Percentiles rank a stretch among this genome's conserved stretches.
Evolutionary conservation across 2,329 filamentous ascomycete species (phyloP).

Genomic region (Fusarium heterosporum): DNA sequence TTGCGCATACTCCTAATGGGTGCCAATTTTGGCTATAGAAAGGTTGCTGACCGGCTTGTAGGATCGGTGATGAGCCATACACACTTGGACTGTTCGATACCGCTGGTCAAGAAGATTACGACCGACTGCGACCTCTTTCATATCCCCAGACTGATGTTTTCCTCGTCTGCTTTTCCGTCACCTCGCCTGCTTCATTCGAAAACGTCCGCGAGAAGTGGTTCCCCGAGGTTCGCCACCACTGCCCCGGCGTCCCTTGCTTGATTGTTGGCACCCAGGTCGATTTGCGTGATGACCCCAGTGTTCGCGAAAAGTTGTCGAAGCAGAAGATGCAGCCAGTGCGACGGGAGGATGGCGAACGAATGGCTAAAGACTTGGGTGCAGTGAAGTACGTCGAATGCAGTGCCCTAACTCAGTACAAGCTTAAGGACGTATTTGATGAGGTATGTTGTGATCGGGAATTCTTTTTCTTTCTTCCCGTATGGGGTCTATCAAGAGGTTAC

Average conservation of each 20-base stretch:
- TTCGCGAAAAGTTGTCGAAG: slow-evolving; percentile 90
- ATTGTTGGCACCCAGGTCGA: slow-evolving; percentile 99
- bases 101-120: slow-evolving; percentile 99
- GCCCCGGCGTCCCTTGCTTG: slow-evolving; percentile 95
- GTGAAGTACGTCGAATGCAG: slow-evolving; percentile 99
- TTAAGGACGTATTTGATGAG: slow-evolving; percentile 99
- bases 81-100: slow-evolving; percentile 98
- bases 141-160: slow-evolving; percentile 99
- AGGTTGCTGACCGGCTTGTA: slow-evolving; percentile 55
- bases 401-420: slow-evolving; percentile 95
- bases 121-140: slow-evolving; percentile 93
- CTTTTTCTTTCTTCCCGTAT: neutral
- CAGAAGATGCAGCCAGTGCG: slow-evolving; percentile 96
- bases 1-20: slow-evolving; percentile 14
- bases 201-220: slow-evolving; percentile 99
- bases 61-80: slow-evolving; percentile 99
- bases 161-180: slow-evolving; percentile 98
- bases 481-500: neutral
- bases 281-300: slow-evolving; percentile 87
- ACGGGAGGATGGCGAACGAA: slow-evolving; percentile 92
- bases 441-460: slow-evolving; percentile 62
- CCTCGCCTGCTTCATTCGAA: slow-evolving; percentile 96
- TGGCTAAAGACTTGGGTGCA: slow-evolving; percentile 97
- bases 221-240: slow-evolving; percentile 98
- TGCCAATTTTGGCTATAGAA: slow-evolving; percentile 1